These are phyloP conservation scores for Scedosporium dehoogii DNA, from an alignment of 2,329 filamentous ascomycete genomes.

Conservation along the genomic window DNA sequence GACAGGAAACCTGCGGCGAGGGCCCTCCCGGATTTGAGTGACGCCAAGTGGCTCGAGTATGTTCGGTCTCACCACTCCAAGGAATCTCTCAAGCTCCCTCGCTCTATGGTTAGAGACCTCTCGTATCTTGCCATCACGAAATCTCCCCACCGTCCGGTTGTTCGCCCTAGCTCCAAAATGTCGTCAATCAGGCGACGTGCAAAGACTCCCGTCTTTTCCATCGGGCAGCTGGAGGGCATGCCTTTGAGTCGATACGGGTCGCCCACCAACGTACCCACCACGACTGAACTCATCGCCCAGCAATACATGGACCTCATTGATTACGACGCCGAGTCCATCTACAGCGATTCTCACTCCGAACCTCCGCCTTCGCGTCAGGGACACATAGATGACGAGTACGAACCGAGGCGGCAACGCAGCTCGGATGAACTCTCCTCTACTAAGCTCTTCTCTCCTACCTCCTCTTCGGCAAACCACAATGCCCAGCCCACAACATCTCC, in stretches of 20 bases:
- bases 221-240: constrained; percentile 31
- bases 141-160: neutral
- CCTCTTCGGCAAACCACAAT: neutral
- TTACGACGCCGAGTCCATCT: constrained; percentile 1
- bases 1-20: constrained; percentile 11
- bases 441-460: neutral
- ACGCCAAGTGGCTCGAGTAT: constrained; percentile 23
- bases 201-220: constrained; percentile 35
- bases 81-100: constrained; percentile 2
- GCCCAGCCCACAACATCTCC: constrained; percentile 18
- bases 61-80: constrained; percentile 9
- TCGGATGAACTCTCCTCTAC: constrained; percentile 2
- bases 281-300: constrained; percentile 32
- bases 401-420: constrained; percentile 2
- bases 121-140: constrained; percentile 1
- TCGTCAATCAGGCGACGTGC: constrained; percentile 17
- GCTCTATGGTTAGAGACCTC: neutral
- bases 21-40: constrained; percentile 21
- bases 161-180: constrained; percentile 1
- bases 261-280: constrained; percentile 19
- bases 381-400: constrained; percentile 2
- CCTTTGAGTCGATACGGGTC: constrained; percentile 6
- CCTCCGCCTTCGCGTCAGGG: constrained; percentile 1
- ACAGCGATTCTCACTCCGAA: neutral
- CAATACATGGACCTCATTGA: constrained; percentile 34